Percentiles rank a stretch among this genome's conserved stretches.
Conservation (phyloP, 257 asterid species). For the Jasminum sambac region DNA sequence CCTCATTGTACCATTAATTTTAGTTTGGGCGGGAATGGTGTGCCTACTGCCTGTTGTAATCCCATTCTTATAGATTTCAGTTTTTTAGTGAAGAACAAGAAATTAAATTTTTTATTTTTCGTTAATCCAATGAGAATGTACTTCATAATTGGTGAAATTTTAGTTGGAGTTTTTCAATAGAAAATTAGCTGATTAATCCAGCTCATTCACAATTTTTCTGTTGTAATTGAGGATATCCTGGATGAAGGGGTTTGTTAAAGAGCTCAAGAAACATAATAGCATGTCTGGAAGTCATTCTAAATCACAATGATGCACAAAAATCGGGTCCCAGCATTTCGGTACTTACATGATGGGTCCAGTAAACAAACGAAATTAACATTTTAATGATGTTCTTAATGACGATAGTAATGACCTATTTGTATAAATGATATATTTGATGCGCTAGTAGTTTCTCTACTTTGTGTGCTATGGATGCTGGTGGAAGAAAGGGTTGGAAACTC, state of each 20-base stretch:
- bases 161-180: background rate
- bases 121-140: background rate
- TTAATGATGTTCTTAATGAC: no score
- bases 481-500: no score
- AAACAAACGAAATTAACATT: no score
- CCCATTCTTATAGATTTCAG: background rate
- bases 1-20: background rate
- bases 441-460: no score
- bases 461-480: no score
- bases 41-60: background rate
- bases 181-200: background rate
- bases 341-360: no score
- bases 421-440: no score
- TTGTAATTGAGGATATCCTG: slow-evolving; percentile 7
- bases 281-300: no score
- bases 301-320: no score
- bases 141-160: background rate
- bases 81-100: background rate
- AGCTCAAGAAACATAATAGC: background rate
- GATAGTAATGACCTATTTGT: no score
- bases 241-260: background rate
- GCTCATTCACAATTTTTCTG: background rate
- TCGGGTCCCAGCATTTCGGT: no score
- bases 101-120: background rate
- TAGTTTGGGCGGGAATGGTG: slow-evolving; percentile 6